These are phyloP conservation scores for Fusarium solani-melongenae DNA, from an alignment of 2,329 filamentous ascomycete genomes.

Conservation along the genomic window DNA sequence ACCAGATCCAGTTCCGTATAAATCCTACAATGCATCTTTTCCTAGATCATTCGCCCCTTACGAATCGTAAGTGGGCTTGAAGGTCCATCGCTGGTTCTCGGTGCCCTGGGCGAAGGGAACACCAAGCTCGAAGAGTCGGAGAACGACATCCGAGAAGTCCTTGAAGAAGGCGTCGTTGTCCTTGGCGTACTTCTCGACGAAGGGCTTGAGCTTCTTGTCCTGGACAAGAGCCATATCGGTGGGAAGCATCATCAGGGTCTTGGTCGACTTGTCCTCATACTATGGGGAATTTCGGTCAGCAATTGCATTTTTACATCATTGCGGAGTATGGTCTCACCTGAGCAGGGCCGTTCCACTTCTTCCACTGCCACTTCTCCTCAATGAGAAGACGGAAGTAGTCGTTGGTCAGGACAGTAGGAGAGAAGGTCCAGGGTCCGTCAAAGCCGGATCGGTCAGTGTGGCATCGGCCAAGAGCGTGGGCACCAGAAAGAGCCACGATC, in stretches of 20 bases:
- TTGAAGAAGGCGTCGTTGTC: constrained; percentile 93
- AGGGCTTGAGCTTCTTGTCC: constrained; percentile 86
- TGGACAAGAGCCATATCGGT: constrained; percentile 88
- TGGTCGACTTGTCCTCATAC: constrained; percentile 88
- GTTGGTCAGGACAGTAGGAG: constrained; percentile 90
- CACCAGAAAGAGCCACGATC: constrained; percentile 90
- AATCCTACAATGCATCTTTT: constrained; percentile 18
- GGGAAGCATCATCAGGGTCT: constrained; percentile 97
- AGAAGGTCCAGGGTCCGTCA: constrained; percentile 92
- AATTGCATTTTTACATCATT: background rate
- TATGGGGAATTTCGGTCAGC: constrained; percentile 49
- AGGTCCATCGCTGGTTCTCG: constrained; percentile 66
- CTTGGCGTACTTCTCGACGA: constrained; percentile 89
- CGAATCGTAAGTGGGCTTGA: constrained; percentile 67
- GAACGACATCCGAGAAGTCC: constrained; percentile 84
- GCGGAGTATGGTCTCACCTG: constrained; percentile 57
- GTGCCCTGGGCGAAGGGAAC: constrained; percentile 82
- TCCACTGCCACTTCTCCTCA: constrained; percentile 91
- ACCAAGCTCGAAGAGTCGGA: constrained; percentile 91
- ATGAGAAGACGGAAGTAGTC: constrained; percentile 91
- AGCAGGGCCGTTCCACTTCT: constrained; percentile 91
- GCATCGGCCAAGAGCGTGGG: constrained; percentile 89
- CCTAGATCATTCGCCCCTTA: constrained; percentile 28
- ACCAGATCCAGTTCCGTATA: constrained; percentile 30
- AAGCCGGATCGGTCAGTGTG: constrained; percentile 90